A percentile compares a stretch with the other conserved stretches of the same genome.
Evolutionary conservation across 2,329 filamentous ascomycete species (phyloP).

Genomic region (Fusarium odoratissimum): DNA sequence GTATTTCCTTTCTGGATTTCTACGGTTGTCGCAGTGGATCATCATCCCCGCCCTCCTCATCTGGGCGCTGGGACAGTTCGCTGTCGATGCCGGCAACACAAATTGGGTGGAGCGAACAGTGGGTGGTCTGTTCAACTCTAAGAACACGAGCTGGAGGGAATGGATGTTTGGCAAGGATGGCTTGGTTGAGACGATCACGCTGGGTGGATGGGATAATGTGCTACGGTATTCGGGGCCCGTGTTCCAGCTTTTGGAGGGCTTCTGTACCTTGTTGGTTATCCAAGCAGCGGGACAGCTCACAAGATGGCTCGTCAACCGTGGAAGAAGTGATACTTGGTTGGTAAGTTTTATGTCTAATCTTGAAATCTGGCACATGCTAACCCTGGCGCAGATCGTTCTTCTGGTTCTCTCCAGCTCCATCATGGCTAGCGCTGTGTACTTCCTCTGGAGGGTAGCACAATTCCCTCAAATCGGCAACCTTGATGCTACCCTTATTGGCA

Average conservation of each 20-base stretch:
- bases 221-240: constrained; percentile 91
- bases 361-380: constrained; percentile 48
- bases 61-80: constrained; percentile 95
- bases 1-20: constrained; percentile 73
- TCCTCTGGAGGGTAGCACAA: constrained; percentile 92
- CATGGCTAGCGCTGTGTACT: constrained; percentile 94
- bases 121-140: constrained; percentile 70
- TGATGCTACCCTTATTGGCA: constrained; percentile 91
- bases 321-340: constrained; percentile 96
- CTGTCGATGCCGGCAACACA: constrained; percentile 81
- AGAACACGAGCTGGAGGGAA: constrained; percentile 76
- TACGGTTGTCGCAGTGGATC: constrained; percentile 85
- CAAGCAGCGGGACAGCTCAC: constrained; percentile 95
- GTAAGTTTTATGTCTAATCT: constrained; percentile 62
- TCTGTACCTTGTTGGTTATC: constrained; percentile 95
- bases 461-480: constrained; percentile 94
- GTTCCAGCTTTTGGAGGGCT: constrained; percentile 95
- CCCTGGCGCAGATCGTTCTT: constrained; percentile 78
- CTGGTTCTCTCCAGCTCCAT: constrained; percentile 89
- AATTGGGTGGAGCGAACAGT: constrained; percentile 88
- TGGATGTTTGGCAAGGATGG: constrained; percentile 92
- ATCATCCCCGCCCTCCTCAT: constrained; percentile 88
- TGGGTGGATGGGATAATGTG: constrained; percentile 90
- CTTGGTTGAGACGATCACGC: constrained; percentile 79
- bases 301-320: constrained; percentile 91